Conservation (phyloP, 2,329 filamentous ascomycete genomes). For the Cordyceps pruinosa region DNA sequence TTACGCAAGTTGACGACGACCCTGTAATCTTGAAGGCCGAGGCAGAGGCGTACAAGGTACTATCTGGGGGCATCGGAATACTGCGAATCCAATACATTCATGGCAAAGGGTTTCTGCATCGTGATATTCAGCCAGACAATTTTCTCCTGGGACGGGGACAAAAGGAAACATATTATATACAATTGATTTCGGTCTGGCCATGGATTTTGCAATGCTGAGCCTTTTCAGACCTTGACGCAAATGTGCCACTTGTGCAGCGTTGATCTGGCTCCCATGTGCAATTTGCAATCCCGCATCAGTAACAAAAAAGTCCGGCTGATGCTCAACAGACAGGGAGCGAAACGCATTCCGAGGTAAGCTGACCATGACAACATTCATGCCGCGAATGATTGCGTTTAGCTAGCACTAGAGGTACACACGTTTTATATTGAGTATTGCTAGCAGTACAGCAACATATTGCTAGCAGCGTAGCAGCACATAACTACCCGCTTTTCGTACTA, state of each 20-base stretch:
- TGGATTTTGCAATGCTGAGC: conserved; percentile 11
- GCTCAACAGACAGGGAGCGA: background rate
- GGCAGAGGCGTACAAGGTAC: conserved; percentile 12
- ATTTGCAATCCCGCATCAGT: background rate
- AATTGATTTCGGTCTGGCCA: conserved; percentile 18
- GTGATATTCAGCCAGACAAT: conserved; percentile 21
- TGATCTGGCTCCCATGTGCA: background rate
- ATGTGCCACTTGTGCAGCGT: background rate
- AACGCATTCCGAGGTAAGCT: conserved; percentile 17
- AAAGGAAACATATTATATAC: conserved; percentile 16
- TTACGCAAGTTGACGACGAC: conserved; percentile 6
- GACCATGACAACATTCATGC: conserved; percentile 23
- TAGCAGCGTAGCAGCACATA: too few relatives aligned
- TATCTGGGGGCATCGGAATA: conserved; percentile 17
- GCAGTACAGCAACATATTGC: too few relatives aligned
- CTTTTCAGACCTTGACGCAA: background rate
- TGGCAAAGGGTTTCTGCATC: conserved; percentile 14
- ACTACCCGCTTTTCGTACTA: too few relatives aligned
- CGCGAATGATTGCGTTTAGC: too few relatives aligned
- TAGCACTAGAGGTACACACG: too few relatives aligned
- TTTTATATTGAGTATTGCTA: too few relatives aligned
- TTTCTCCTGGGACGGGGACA: conserved; percentile 18
- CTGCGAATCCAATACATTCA: conserved; percentile 17
- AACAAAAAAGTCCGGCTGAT: background rate
- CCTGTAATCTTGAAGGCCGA: conserved; percentile 15